These are phyloP conservation scores for Yamadazyma membranifaciens DNA, from an alignment of 1,139 yeast species.

Conservation along the genomic window DNA sequence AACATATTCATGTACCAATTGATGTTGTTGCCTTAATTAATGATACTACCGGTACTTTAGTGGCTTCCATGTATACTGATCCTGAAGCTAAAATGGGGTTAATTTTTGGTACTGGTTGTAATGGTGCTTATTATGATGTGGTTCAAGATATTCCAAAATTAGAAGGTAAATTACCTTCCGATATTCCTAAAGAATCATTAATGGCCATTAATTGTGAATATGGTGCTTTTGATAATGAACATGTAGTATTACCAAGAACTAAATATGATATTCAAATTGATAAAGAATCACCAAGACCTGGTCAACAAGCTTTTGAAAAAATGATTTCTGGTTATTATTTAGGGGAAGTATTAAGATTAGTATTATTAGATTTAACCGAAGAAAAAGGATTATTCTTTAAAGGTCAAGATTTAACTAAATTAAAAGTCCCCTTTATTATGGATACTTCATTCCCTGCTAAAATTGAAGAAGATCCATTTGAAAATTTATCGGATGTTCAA, in stretches of 20 bases:
- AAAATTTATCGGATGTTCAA: slow-evolving; percentile 75
- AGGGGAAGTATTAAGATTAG: slow-evolving; percentile 87
- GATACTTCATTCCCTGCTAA: slow-evolving; percentile 87
- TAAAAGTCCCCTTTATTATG: slow-evolving; percentile 61
- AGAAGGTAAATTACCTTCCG: slow-evolving; percentile 64
- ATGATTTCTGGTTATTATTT: slow-evolving; percentile 96
- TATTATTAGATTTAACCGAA: slow-evolving; percentile 68
- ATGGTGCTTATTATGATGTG: slow-evolving; percentile 91
- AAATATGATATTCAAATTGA: slow-evolving; percentile 82
- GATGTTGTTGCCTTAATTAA: slow-evolving; percentile 89
- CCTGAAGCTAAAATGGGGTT: slow-evolving; percentile 89
- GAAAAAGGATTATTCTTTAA: slow-evolving; percentile 64
- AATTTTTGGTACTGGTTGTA: slow-evolving; percentile 97
- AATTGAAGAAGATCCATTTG: slow-evolving; percentile 89
- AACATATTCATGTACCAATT: slow-evolving; percentile 67
- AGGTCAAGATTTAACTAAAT: slow-evolving; percentile 62
- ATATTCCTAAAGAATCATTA: slow-evolving; percentile 59
- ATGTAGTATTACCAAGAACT: slow-evolving; percentile 80
- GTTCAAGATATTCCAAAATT: slow-evolving; percentile 78
- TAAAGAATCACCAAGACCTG: slow-evolving; percentile 89
- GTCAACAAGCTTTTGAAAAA: slow-evolving; percentile 94
- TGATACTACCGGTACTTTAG: slow-evolving; percentile 96
- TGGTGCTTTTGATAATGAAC: slow-evolving; percentile 96
- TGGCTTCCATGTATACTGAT: slow-evolving; percentile 92
- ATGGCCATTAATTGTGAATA: slow-evolving; percentile 99